Evolutionary conservation across 2,329 filamentous ascomycete genomes (phyloP).

Genomic region (Beauveria varroae): DNA sequence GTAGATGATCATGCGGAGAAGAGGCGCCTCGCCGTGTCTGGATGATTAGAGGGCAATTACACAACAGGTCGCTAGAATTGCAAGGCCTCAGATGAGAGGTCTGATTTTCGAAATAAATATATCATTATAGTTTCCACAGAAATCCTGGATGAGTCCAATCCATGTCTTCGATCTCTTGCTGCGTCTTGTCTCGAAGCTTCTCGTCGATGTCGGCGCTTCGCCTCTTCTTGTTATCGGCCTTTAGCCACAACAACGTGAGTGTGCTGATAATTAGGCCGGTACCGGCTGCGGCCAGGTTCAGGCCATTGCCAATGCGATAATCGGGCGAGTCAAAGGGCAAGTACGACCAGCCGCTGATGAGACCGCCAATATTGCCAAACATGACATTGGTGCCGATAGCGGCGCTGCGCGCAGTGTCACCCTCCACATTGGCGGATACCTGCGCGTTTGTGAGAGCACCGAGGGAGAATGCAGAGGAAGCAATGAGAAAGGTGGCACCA

Average conservation of each 20-base stretch:
- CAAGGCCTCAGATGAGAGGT: no score
- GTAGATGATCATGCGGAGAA: no score
- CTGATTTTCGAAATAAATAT: no score
- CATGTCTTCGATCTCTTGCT: conserved; percentile 48
- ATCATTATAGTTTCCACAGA: conserved; percentile 38
- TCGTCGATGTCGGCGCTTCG: conserved; percentile 43
- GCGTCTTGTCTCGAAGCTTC: conserved; percentile 45
- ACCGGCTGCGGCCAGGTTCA: conserved; percentile 54
- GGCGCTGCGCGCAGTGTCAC: conserved; percentile 59
- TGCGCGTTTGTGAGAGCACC: conserved; percentile 61
- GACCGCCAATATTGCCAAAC: conserved; percentile 64
- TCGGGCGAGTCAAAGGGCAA: conserved; percentile 55
- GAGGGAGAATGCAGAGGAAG: conserved; percentile 54
- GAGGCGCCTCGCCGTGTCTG: no score
- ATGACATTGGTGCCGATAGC: conserved; percentile 62
- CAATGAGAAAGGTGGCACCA: conserved; percentile 63
- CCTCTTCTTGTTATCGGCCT: conserved; percentile 51
- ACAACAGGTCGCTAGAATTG: background rate
- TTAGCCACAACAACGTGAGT: conserved; percentile 51
- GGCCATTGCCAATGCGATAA: conserved; percentile 63
- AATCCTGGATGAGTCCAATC: conserved; percentile 63
- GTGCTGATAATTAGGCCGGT: conserved; percentile 43
- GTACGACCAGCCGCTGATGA: conserved; percentile 60
- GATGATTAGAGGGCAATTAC: background rate
- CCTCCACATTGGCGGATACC: conserved; percentile 62